phyloP scores from a whole-genome alignment of 2,329 filamentous ascomycete genomes.

The Fusarium ambrosium region DNA sequence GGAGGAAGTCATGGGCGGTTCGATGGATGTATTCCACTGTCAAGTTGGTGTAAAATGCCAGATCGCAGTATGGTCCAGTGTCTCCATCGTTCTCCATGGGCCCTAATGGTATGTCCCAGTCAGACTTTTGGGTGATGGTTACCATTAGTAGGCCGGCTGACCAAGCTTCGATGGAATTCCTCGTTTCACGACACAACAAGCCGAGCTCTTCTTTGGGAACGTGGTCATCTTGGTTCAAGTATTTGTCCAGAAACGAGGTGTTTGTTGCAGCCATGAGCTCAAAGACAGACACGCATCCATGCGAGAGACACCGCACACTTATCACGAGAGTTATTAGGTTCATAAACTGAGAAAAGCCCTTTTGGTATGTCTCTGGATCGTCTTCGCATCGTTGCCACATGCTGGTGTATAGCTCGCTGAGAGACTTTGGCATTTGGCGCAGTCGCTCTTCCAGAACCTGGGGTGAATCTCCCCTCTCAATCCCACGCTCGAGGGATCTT shows the following conservation, averaged over 20 bases:
- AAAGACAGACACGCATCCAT: background rate
- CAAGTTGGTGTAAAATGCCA: background rate
- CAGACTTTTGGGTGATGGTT: too few species aligned
- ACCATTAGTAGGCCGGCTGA: background rate
- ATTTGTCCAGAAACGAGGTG: background rate
- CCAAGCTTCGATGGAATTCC: background rate
- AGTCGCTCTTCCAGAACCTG: background rate
- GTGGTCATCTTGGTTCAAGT: background rate
- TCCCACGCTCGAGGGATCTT: background rate
- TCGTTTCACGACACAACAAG: background rate
- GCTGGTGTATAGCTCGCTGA: background rate
- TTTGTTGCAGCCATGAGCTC: background rate
- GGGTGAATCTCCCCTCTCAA: background rate
- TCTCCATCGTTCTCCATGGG: background rate
- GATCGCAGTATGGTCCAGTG: background rate
- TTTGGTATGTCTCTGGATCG: background rate
- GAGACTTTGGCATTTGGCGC: background rate
- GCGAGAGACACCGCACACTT: too few species aligned
- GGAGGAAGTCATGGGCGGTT: background rate
- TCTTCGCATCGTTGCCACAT: background rate
- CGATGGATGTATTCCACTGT: background rate
- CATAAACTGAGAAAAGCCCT: background rate
- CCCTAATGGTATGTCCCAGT: too few species aligned
- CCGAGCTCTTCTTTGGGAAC: background rate
- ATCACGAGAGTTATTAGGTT: background rate